A percentile compares a stretch with the other conserved stretches of the same genome.
phyloP scores from a whole-genome alignment of 2,329 filamentous ascomycete genomes.

The Colletotrichum siamense region DNA sequence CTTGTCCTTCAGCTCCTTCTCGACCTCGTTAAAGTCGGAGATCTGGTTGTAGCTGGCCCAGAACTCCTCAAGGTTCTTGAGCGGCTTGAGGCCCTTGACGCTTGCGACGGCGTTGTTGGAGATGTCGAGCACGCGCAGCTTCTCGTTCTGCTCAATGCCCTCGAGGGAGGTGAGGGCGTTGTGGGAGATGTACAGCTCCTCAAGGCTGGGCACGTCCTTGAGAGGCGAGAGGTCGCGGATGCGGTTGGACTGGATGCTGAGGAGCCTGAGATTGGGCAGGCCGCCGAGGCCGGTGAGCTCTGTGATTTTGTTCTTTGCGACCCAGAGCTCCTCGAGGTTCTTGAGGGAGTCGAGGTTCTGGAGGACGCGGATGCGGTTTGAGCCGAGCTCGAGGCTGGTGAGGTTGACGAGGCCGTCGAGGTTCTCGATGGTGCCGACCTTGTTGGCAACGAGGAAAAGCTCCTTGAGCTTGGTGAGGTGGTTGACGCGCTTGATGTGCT shows the following conservation, averaged over 20 bases:
- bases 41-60: slow-evolving; percentile 94
- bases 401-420: slow-evolving; percentile 77
- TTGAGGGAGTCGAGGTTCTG: slow-evolving; percentile 80
- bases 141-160: slow-evolving; percentile 71
- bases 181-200: slow-evolving; percentile 96
- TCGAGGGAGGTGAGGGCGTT: slow-evolving; percentile 83
- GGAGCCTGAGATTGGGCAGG: slow-evolving; percentile 80
- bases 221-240: slow-evolving; percentile 81
- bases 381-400: slow-evolving; percentile 86
- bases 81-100: slow-evolving; percentile 72
- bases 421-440: slow-evolving; percentile 86
- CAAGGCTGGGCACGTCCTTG: slow-evolving; percentile 73
- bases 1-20: slow-evolving; percentile 80
- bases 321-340: slow-evolving; percentile 87
- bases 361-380: slow-evolving; percentile 89
- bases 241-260: slow-evolving; percentile 95
- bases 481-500: slow-evolving; percentile 90
- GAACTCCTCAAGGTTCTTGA: slow-evolving; percentile 81
- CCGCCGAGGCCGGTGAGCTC: slow-evolving; percentile 78
- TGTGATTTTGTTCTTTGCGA: slow-evolving; percentile 96
- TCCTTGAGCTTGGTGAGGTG: slow-evolving; percentile 81
- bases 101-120: slow-evolving; percentile 84
- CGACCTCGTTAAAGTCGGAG: slow-evolving; percentile 80
- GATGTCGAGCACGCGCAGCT: slow-evolving; percentile 83
- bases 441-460: slow-evolving; percentile 93